Conservation (phyloP, 2,329 filamentous ascomycete species). For the Colletotrichum gigasporum region DNA sequence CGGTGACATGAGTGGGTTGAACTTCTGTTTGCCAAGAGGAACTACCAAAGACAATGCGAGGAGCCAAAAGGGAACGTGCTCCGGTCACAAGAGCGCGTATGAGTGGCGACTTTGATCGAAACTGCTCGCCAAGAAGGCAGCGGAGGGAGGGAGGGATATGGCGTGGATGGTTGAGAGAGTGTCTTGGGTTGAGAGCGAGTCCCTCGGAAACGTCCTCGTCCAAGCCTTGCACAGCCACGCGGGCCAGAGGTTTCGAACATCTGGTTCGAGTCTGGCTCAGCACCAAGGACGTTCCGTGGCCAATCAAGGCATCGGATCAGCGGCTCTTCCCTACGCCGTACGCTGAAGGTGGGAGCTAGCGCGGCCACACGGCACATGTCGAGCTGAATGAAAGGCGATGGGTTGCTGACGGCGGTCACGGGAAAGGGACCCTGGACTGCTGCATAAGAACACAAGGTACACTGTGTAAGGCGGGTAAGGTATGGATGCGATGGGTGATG, state of each 20-base stretch:
- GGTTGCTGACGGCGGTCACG: constrained; percentile 8
- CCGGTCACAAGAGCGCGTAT: constrained; percentile 20
- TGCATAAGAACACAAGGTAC: neutral
- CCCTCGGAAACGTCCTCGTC: neutral
- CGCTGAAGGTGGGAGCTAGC: neutral
- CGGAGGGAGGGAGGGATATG: neutral
- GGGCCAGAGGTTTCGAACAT: constrained; percentile 3
- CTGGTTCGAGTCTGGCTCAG: neutral
- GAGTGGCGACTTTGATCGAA: constrained; percentile 1
- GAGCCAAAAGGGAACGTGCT: neutral
- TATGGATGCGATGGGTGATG: neutral
- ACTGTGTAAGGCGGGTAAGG: neutral
- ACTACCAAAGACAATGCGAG: neutral
- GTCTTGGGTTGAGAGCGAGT: neutral
- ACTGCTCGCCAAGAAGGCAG: neutral
- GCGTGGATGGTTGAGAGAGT: neutral
- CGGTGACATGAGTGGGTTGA: neutral
- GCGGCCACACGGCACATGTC: constrained; percentile 7
- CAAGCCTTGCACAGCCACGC: constrained; percentile 29
- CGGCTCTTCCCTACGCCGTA: neutral
- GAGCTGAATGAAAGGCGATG: constrained; percentile 3
- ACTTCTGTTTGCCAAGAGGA: neutral
- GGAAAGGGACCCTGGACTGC: neutral
- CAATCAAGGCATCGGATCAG: constrained; percentile 6
- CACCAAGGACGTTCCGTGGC: neutral